A percentile compares a stretch with the other conserved stretches of the same genome.
Evolutionary conservation across 352 stramenopile species (phyloP).

Genomic region (Phytophthora agathidicida): DNA sequence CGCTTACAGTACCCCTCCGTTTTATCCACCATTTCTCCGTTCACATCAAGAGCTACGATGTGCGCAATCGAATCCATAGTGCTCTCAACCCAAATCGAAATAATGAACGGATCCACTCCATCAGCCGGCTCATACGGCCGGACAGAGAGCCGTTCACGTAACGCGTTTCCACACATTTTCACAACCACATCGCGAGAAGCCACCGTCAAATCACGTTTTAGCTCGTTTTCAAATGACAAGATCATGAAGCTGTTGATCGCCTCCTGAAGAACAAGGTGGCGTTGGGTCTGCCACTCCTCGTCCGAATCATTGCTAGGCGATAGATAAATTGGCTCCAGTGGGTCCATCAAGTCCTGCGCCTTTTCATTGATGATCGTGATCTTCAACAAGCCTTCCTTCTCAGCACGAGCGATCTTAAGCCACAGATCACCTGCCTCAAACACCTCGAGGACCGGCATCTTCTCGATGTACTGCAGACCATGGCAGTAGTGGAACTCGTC

Average conservation of each 20-base stretch:
- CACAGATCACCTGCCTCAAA: slow-evolving; percentile 79
- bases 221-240: slow-evolving; percentile 85
- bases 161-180: slow-evolving; percentile 71
- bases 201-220: slow-evolving; percentile 79
- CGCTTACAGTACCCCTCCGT: slow-evolving; percentile 84
- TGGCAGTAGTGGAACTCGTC: slow-evolving; percentile 91
- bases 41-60: slow-evolving; percentile 86
- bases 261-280: slow-evolving; percentile 85
- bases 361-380: slow-evolving; percentile 85
- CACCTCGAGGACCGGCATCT: slow-evolving; percentile 84
- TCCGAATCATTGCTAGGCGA: slow-evolving; percentile 55
- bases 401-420: slow-evolving; percentile 74
- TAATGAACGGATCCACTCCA: slow-evolving; percentile 78
- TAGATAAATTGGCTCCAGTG: slow-evolving; percentile 78
- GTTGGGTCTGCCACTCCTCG: slow-evolving; percentile 88
- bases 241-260: slow-evolving; percentile 87
- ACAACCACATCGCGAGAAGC: slow-evolving; percentile 75
- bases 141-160: slow-evolving; percentile 75
- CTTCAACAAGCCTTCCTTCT: slow-evolving; percentile 87
- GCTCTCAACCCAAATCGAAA: slow-evolving; percentile 89
- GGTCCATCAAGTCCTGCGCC: slow-evolving; percentile 81
- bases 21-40: slow-evolving; percentile 88
- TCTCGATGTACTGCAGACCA: slow-evolving; percentile 85
- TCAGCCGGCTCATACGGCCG: slow-evolving; percentile 83
- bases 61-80: slow-evolving; percentile 81